These are phyloP conservation scores for Wallacemonas sp. DNA, from an alignment of 208 protist genomes.

Conservation along the genomic window DNA sequence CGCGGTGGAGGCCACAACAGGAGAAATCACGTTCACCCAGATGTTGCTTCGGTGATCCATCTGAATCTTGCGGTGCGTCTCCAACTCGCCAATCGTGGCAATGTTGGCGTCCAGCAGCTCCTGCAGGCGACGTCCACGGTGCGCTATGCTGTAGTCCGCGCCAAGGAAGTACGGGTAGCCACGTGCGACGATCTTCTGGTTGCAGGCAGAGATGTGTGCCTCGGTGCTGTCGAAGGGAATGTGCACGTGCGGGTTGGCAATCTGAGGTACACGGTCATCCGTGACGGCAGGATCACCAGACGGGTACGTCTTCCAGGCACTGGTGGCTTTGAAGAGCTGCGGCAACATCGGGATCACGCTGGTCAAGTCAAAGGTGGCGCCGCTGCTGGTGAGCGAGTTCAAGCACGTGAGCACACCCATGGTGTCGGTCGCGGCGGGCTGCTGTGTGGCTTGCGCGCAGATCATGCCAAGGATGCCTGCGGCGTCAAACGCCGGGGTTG, in stretches of 20 bases:
- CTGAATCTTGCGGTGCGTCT: constrained; percentile 44
- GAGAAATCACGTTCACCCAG: constrained; percentile 27
- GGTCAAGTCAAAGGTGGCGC: constrained; percentile 11
- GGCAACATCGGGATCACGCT: constrained; percentile 16
- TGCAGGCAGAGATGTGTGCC: constrained; percentile 41
- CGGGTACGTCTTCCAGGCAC: constrained; percentile 26
- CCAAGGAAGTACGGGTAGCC: constrained; percentile 49
- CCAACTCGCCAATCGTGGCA: constrained; percentile 18
- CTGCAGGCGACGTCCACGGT: constrained; percentile 42
- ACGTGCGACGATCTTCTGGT: constrained; percentile 45
- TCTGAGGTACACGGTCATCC: constrained; percentile 20
- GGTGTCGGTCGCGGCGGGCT: neutral
- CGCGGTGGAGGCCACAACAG: constrained; percentile 22
- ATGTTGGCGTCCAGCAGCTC: constrained; percentile 29
- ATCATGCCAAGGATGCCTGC: constrained; percentile 8
- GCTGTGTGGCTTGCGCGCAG: neutral
- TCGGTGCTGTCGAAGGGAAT: constrained; percentile 29
- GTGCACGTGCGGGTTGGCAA: constrained; percentile 37
- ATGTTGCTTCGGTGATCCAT: constrained; percentile 52
- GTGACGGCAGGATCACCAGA: constrained; percentile 16
- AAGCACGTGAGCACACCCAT: constrained; percentile 5
- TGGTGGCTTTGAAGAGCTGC: constrained; percentile 3
- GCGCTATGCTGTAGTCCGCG: constrained; percentile 38
- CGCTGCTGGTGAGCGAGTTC: neutral
- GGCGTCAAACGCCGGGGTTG: constrained; percentile 26